These are phyloP conservation scores for Breynia disticha DNA, from an alignment of 441 rosid species.

Conservation along the genomic window DNA sequence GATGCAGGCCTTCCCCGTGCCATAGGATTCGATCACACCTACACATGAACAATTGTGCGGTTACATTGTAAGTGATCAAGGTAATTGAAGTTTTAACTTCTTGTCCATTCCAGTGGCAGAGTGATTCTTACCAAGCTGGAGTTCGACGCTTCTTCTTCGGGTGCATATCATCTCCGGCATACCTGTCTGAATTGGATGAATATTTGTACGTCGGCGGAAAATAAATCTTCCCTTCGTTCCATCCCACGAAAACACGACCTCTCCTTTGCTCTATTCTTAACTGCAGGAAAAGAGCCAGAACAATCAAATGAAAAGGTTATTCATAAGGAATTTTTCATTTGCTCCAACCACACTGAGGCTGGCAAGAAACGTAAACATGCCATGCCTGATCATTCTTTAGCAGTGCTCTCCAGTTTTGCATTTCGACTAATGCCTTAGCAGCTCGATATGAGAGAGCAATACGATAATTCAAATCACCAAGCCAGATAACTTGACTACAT, in stretches of 20 bases:
- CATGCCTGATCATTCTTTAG: slow-evolving; percentile 88
- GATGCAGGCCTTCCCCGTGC: slow-evolving; percentile 74
- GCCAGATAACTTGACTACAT: slow-evolving; percentile 75
- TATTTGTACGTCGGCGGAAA: slow-evolving; percentile 92
- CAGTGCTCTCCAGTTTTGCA: slow-evolving; percentile 66
- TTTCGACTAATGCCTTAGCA: slow-evolving; percentile 49
- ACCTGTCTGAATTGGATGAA: slow-evolving; percentile 70
- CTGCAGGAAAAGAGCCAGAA: too few species aligned
- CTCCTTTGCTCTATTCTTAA: slow-evolving; percentile 72
- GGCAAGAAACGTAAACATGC: slow-evolving; percentile 4
- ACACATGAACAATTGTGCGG: slow-evolving; percentile 13
- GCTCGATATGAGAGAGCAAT: slow-evolving; percentile 70
- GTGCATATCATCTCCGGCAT: slow-evolving; percentile 74
- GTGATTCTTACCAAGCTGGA: slow-evolving; percentile 76
- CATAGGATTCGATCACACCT: slow-evolving; percentile 95
- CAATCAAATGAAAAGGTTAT: too few species aligned
- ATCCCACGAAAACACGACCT: slow-evolving; percentile 71
- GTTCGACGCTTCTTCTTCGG: slow-evolving; percentile 93
- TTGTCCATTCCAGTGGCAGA: slow-evolving; percentile 1
- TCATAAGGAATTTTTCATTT: neutral
- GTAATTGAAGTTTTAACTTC: too few species aligned
- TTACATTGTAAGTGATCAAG: slow-evolving; percentile 16
- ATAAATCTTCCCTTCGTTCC: slow-evolving; percentile 57
- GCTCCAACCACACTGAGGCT: neutral
- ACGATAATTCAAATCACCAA: slow-evolving; percentile 87